Conservation (phyloP, 2,329 filamentous ascomycete genomes). For the Aspergillus novofumigatus region DNA sequence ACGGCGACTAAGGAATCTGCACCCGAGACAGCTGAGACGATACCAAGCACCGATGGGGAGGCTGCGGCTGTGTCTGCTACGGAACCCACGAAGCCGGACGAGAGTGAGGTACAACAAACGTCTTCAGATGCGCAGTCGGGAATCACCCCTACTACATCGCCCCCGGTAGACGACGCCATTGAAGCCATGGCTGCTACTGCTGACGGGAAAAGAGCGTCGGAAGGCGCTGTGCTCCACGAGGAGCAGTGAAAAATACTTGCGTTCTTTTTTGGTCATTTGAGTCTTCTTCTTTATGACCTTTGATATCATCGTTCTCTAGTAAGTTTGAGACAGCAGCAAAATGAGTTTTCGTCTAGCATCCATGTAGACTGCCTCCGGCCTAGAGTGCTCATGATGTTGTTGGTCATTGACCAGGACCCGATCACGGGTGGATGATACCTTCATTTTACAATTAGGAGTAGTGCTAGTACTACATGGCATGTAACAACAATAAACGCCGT, state of each 20-base stretch:
- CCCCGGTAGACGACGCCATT: constrained; percentile 16
- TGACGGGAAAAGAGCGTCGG: constrained; percentile 24
- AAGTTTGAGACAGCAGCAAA: background rate
- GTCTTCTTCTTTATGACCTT: background rate
- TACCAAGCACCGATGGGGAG: constrained; percentile 2
- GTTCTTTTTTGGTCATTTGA: background rate
- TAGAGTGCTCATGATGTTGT: background rate
- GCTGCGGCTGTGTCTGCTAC: background rate
- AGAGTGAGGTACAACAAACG: background rate
- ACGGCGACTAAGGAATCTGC: constrained; percentile 1
- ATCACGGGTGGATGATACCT: background rate
- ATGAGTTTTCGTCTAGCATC: background rate
- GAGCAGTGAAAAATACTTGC: background rate
- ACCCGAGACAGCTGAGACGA: constrained; percentile 1
- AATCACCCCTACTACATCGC: constrained; percentile 1
- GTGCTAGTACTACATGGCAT: background rate
- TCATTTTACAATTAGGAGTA: background rate
- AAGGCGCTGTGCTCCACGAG: constrained; percentile 8
- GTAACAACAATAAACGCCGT: background rate
- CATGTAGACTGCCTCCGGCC: background rate
- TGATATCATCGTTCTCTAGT: background rate
- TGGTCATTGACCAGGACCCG: background rate
- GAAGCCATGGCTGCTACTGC: constrained; percentile 23
- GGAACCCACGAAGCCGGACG: background rate
- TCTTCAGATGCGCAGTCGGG: background rate